These are phyloP conservation scores for Boletus reticuloceps DNA, from an alignment of 768 basidiomycete species.

Conservation along the genomic window DNA sequence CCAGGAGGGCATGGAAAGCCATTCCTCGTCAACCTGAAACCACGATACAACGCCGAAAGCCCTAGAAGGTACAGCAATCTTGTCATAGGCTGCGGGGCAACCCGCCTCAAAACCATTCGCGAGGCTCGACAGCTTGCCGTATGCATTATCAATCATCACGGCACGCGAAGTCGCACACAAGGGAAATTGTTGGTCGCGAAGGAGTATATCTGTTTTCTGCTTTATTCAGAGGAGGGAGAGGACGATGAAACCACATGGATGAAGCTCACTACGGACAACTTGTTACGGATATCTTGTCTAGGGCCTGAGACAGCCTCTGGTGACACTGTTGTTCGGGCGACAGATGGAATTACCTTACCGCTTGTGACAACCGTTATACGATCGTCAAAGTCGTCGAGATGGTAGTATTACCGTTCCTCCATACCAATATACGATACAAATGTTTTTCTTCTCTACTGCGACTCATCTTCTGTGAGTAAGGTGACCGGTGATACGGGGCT, in stretches of 20 bases:
- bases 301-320: background rate
- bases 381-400: background rate
- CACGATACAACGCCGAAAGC: background rate
- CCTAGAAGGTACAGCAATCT: background rate
- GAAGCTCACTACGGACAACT: constrained; percentile 5
- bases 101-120: background rate
- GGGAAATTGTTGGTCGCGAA: background rate
- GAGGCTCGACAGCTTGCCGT: constrained; percentile 1
- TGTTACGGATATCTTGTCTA: background rate
- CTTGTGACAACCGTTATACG: background rate
- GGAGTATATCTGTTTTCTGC: constrained; percentile 6
- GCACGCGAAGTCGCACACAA: background rate
- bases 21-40: background rate
- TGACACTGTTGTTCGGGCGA: no score
- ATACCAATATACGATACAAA: background rate
- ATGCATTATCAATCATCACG: constrained; percentile 7
- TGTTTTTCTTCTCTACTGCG: no score
- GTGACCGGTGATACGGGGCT: no score
- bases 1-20: background rate
- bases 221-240: background rate
- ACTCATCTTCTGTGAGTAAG: no score
- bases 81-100: constrained; percentile 6
- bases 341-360: background rate
- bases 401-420: background rate
- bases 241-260: background rate